Base-by-base conservation (phyloP, 179 eudicot genomes). In the Beta macrorhiza region DNA sequence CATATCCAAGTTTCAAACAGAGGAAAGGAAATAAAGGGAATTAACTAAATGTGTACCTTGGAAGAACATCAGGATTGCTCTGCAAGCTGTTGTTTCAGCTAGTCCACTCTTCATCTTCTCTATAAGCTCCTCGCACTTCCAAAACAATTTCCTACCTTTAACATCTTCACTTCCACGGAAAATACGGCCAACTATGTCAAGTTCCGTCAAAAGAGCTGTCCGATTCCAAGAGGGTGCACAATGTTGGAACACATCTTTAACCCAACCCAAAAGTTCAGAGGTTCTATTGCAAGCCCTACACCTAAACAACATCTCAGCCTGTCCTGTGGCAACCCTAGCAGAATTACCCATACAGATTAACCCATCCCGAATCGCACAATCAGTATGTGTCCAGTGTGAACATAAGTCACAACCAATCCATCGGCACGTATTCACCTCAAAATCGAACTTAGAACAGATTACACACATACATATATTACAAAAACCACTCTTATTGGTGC, bases 381-480 rank as follows among this genome's bases (percentile, higher is more conserved):
- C 98, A 0, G 98, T 95, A 77, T 95, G 98, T 6, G 94, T 95
- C 99, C 98, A 95, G 67, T 95, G 99, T 77, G 94, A 92, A 82
- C 99, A 95, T 44, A 80, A 72, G 84, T 95, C 99, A 81, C 99
- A 95, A 51, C 99, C 98, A 79, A 95, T 93, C 99, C 99, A 95
- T 58, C 99, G 89, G 77, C 98, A 95, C 3, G 98, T 93, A 86
- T 95, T 95, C 74, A 95, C 98, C 82, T 95, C 99, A 84, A 95
- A 95, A 80, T 95, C 99, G 81, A 95, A 95, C 87, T 91, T 95
- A 82, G 83, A 91, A 83, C 98, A 95, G 44, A 95, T 89, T 55
- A 89, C 92, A 84, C 99, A 95, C 99, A 95, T 95, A 83, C 99
- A 95, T 32, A 93, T 92, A 83, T 91, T 95, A 87, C 99, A 93